Evolutionary conservation across 352 stramenopile species (phyloP), one percentile per base, ranked within the genome.

Genomic region (Vaucheria bursata): DNA sequence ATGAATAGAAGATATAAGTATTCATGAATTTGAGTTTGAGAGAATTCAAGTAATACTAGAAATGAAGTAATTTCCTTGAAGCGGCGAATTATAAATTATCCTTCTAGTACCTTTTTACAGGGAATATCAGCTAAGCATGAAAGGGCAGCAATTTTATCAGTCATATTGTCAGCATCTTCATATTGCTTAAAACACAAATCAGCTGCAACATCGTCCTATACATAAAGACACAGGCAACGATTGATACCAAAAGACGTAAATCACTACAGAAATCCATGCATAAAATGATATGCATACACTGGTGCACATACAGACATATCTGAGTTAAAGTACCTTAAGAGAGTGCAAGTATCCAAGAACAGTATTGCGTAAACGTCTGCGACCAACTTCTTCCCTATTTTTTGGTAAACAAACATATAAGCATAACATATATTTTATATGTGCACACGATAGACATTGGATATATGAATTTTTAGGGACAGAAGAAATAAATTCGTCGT

Each of bases 131-230:
- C 79, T 67, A 94, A 83, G 38, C 74, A 74, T n/a, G 71, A 80
- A 4, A 95, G 76, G 35, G 87, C 89, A 29, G 88, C 88, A 59
- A 92, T 79, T 74, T 88, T 88, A 72, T 95, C 90, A 18, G 90
- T 94, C 89, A 95, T 94, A 71, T 88, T 88, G 68, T 79, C 79
- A 33, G 90, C 88, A 8, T 75, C 73, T 38, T 88, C 69, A 77
- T 90, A 93, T 75, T 93, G 89, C 65, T 84, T 76, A 67, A 71
- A 64, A 32, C 75, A 79, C 72, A 67, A 45, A 52, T 90, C 83
- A 37, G 90, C 86, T 0, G 76, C 68, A 59, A 77, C 87, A 36
- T 86, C 85, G 34, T 85, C 78, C 53, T 84, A 75, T 33, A 40
- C 39, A 7, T 68, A 7, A 2, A 68, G 53, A 7, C 8, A 7